Evolutionary conservation across 371 early-diverging fungal species (phyloP).

Genomic region (Encephalitozoon intestinalis): DNA sequence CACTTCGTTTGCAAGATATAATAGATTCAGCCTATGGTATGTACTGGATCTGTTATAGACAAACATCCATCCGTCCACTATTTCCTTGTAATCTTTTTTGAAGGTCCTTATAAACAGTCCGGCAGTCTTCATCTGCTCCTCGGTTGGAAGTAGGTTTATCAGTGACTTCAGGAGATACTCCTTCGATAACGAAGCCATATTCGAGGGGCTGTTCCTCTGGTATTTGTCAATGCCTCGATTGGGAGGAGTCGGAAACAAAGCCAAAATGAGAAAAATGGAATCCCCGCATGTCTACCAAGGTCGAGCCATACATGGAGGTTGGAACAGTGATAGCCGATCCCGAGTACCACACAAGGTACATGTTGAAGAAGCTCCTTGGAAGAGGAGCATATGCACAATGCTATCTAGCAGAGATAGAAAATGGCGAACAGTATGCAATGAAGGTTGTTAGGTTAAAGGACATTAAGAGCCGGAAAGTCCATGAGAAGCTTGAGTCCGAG

Average conservation of each 20-base stretch:
- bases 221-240: neutral
- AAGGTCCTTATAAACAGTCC: constrained; percentile 44
- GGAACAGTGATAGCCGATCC: constrained; percentile 47
- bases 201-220: neutral
- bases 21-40: constrained; percentile 42
- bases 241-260: neutral
- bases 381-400: constrained; percentile 81
- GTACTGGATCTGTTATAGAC: constrained; percentile 24
- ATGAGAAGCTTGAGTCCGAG: constrained; percentile 65
- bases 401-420: constrained; percentile 64
- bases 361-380: constrained; percentile 58
- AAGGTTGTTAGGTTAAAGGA: constrained; percentile 66
- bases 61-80: constrained; percentile 32
- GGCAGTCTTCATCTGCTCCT: constrained; percentile 33
- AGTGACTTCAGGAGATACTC: constrained; percentile 38
- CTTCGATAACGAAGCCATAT: constrained; percentile 23
- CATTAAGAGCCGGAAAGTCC: constrained; percentile 42
- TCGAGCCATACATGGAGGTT: constrained; percentile 30
- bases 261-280: constrained; percentile 7
- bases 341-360: constrained; percentile 40
- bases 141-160: constrained; percentile 11
- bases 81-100: constrained; percentile 36
- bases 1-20: constrained; percentile 51
- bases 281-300: constrained; percentile 21
- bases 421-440: constrained; percentile 64